Conservation (phyloP, 169 alveolate genomes). For the Plasmodium relictum region DNA sequence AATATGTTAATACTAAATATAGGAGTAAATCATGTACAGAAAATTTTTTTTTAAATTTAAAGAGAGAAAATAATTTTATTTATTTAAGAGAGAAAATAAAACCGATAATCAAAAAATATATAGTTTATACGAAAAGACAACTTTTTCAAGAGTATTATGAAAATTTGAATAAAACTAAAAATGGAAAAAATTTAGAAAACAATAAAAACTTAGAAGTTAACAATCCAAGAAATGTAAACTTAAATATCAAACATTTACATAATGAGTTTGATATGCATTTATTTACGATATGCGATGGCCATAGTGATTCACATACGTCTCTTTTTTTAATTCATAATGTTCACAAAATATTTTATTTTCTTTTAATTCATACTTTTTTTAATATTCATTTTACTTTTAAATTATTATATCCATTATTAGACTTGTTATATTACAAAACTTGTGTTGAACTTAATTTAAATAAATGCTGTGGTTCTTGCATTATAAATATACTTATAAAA, state of each 20-base stretch:
- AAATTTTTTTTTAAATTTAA: no score
- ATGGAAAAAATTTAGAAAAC: not conserved
- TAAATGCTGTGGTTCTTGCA: slow-evolving; percentile 39
- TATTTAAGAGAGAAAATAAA: no score
- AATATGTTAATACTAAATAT: no score
- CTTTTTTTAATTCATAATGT: slow-evolving; percentile 42
- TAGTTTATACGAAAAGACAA: no score
- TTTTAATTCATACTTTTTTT: slow-evolving; percentile 53
- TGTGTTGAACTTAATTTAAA: not conserved
- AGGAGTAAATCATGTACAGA: no score
- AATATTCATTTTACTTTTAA: slow-evolving; percentile 45
- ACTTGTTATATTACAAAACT: slow-evolving; percentile 35
- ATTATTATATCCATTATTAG: slow-evolving; percentile 37
- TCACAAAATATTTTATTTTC: slow-evolving; percentile 52
- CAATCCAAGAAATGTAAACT: not conserved
- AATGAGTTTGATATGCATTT: slow-evolving; percentile 55
- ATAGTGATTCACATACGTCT: slow-evolving; percentile 54
- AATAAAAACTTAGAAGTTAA: not conserved
- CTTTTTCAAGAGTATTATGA: not conserved
- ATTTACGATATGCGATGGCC: slow-evolving; percentile 75
- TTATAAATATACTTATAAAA: slow-evolving; percentile 39
- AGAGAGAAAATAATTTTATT: no score
- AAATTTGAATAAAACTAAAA: not conserved
- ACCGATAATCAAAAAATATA: no score
- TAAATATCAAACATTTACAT: not conserved